These are phyloP conservation scores for Colletotrichum ledebouriae DNA, from an alignment of 2,329 filamentous ascomycete genomes.

Conservation along the genomic window DNA sequence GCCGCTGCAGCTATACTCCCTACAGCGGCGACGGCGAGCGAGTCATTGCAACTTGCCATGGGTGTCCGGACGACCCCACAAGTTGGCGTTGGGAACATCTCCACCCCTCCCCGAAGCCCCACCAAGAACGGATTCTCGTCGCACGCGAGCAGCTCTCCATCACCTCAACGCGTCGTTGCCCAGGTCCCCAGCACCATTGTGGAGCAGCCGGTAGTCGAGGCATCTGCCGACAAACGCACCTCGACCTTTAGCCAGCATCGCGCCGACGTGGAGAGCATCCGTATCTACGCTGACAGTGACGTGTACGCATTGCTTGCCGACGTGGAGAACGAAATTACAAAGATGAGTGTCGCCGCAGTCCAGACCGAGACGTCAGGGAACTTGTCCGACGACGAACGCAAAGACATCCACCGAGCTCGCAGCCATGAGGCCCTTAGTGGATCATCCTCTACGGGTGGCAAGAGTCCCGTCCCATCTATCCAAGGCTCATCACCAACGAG, in stretches of 20 bases:
- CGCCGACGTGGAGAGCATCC: constrained; percentile 72
- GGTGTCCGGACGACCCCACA: constrained; percentile 50
- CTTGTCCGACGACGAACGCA: constrained; percentile 54
- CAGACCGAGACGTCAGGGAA: constrained; percentile 52
- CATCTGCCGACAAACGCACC: constrained; percentile 49
- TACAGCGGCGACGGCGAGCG: constrained; percentile 51
- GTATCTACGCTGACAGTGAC: constrained; percentile 76
- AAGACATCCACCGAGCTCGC: constrained; percentile 60
- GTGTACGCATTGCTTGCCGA: constrained; percentile 76
- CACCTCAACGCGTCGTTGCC: constrained; percentile 65
- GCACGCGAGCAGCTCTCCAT: constrained; percentile 57
- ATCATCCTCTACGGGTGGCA: constrained; percentile 45
- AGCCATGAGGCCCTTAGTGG: constrained; percentile 66
- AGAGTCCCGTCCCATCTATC: constrained; percentile 49
- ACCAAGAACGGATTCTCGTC: constrained; percentile 58
- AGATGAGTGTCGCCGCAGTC: constrained; percentile 52
- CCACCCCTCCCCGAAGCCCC: constrained; percentile 72
- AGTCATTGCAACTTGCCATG: constrained; percentile 59
- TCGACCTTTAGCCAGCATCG: constrained; percentile 50
- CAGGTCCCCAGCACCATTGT: constrained; percentile 70
- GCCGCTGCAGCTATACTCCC: constrained; percentile 75
- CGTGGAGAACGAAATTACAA: constrained; percentile 72
- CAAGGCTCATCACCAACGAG: constrained; percentile 45
- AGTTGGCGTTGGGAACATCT: constrained; percentile 57
- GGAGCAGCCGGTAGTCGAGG: constrained; percentile 64